Conservation (phyloP, 169 alveolate species). For the Blepharisma undulans region DNA sequence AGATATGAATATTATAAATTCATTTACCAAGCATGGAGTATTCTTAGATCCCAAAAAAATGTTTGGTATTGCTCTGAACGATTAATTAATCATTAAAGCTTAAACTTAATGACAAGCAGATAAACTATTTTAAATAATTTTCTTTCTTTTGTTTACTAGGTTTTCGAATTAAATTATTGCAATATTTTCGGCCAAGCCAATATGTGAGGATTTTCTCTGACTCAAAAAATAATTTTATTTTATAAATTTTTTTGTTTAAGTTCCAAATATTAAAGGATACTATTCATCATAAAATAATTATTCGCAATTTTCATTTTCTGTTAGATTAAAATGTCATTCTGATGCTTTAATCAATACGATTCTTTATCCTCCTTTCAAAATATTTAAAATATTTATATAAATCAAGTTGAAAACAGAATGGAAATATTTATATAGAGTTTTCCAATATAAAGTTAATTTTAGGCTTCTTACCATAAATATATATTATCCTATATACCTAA, state of each 20-base stretch:
- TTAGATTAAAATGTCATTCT: neutral
- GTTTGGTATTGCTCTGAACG: neutral
- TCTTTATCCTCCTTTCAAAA: no score
- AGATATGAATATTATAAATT: slow-evolving; percentile 50
- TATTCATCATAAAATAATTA: neutral
- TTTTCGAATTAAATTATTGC: no score
- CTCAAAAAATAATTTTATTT: no score
- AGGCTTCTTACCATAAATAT: neutral
- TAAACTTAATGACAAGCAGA: no score
- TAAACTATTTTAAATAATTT: no score
- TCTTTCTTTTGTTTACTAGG: no score
- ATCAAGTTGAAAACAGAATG: neutral
- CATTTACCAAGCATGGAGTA: neutral
- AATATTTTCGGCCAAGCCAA: no score
- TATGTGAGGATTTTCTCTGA: no score
- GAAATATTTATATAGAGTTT: neutral
- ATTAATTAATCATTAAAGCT: neutral
- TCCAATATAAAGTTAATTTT: no score
- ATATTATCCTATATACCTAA: neutral
- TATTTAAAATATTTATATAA: no score
- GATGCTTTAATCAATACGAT: neutral
- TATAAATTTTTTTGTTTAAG: no score
- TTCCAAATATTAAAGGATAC: neutral
- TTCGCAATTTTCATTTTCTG: neutral
- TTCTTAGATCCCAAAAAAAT: neutral